phyloP scores from a whole-genome alignment of 495 filamentous ascomycete species.

The Penicillium canariense region DNA sequence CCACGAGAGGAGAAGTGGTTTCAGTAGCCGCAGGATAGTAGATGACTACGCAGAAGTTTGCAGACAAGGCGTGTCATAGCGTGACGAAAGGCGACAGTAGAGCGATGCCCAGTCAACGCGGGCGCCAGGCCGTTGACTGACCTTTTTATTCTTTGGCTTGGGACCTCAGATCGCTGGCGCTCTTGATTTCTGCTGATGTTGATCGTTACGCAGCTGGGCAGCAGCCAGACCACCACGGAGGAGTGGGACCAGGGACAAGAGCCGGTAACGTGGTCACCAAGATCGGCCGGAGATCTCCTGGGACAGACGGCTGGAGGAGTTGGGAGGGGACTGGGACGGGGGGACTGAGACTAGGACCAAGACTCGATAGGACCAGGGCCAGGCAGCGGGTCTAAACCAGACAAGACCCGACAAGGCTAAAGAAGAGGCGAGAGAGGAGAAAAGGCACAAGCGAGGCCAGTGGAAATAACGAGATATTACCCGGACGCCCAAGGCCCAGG shows the following conservation, averaged over 20 bases:
- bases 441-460: slow-evolving; percentile 16
- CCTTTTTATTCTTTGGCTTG: too few relatives aligned
- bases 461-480: slow-evolving; percentile 32
- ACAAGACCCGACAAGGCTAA: background rate
- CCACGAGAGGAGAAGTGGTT: slow-evolving; percentile 3
- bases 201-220: slow-evolving; percentile 28
- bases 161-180: background rate
- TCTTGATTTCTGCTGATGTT: background rate
- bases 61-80: too few relatives aligned
- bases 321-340: background rate
- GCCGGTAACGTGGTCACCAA: slow-evolving; percentile 10
- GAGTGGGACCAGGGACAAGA: slow-evolving; percentile 15
- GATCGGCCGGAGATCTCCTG: slow-evolving; percentile 22
- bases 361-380: background rate
- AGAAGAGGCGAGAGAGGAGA: slow-evolving; percentile 5
- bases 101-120: too few relatives aligned
- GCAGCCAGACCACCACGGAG: slow-evolving; percentile 1
- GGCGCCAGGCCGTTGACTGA: too few relatives aligned
- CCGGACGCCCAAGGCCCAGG: slow-evolving; percentile 20
- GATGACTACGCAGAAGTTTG: too few relatives aligned
- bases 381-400: background rate
- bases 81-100: too few relatives aligned
- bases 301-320: too few relatives aligned
- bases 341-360: background rate
- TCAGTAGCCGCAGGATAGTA: slow-evolving; percentile 1